These are phyloP conservation scores for Euphorbia tirucalli DNA, from an alignment of 345 rosid species.

Conservation along the genomic window DNA sequence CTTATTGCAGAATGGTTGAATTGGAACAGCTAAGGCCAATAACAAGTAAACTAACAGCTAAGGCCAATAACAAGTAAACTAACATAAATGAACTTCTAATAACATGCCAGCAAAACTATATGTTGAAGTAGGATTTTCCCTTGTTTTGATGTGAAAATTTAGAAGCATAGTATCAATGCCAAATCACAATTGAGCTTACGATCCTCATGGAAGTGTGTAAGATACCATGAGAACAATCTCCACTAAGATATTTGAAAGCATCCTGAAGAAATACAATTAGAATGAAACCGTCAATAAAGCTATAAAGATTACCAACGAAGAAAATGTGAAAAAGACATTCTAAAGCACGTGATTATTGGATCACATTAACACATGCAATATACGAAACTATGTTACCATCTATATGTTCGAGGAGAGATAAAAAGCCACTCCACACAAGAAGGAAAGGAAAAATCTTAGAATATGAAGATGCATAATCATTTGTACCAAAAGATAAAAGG, in stretches of 20 bases:
- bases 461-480: background rate
- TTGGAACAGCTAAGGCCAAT: too few relatives aligned
- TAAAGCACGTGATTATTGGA: background rate
- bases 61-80: too few relatives aligned
- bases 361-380: background rate
- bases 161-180: slow-evolving; percentile 4
- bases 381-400: background rate
- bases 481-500: slow-evolving; percentile 1
- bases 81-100: background rate
- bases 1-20: too few relatives aligned
- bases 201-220: slow-evolving; percentile 92
- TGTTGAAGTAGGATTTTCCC: background rate
- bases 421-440: background rate
- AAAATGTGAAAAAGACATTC: slow-evolving; percentile 1
- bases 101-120: slow-evolving; percentile 3
- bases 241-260: slow-evolving; percentile 87
- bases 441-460: background rate
- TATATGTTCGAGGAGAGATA: background rate
- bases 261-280: slow-evolving; percentile 54
- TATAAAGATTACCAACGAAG: background rate
- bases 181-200: slow-evolving; percentile 54
- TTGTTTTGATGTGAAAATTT: background rate
- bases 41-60: too few relatives aligned
- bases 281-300: slow-evolving; percentile 22
- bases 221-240: slow-evolving; percentile 97